Conservation (phyloP, 331 rosid species). For the Phaseolus coccineus region DNA sequence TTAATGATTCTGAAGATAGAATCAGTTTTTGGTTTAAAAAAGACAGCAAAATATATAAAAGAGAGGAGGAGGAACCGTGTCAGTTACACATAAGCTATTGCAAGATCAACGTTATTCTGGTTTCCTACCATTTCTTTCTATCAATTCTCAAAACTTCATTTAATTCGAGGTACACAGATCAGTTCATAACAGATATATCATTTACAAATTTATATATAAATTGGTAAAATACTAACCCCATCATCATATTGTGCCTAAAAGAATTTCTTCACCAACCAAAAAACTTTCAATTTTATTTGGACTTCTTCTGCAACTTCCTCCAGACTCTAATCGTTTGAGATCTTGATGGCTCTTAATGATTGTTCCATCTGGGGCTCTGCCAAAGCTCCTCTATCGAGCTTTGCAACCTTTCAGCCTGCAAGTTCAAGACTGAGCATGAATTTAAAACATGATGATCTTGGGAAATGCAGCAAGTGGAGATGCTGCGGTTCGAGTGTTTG, state of each 20-base stretch:
- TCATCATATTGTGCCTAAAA: neutral
- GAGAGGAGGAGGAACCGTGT: too few species aligned
- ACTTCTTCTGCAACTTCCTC: conserved; percentile 40
- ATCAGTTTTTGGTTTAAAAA: neutral
- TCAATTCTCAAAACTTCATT: neutral
- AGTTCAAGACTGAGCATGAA: conserved; percentile 43
- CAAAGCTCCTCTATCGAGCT: conserved; percentile 47
- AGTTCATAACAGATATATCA: neutral
- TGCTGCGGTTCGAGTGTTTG: conserved; percentile 49
- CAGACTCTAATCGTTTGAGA: neutral
- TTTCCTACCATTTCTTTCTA: neutral
- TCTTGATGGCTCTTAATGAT: conserved; percentile 61
- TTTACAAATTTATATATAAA: neutral
- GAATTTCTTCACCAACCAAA: conserved; percentile 49
- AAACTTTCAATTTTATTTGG: conserved; percentile 23
- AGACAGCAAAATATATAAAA: neutral
- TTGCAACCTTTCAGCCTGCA: conserved; percentile 45
- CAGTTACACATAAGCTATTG: too few species aligned
- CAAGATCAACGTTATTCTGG: neutral
- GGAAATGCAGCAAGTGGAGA: conserved; percentile 54
- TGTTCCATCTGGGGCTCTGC: conserved; percentile 21
- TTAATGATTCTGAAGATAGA: neutral
- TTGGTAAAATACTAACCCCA: neutral
- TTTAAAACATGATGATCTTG: conserved; percentile 52
- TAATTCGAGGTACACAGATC: neutral